Percentiles rank a stretch among this genome's conserved stretches.
These are phyloP conservation scores for Solanum lycopersicoides DNA, from an alignment of 257 asterid species.

Conservation along the genomic window DNA sequence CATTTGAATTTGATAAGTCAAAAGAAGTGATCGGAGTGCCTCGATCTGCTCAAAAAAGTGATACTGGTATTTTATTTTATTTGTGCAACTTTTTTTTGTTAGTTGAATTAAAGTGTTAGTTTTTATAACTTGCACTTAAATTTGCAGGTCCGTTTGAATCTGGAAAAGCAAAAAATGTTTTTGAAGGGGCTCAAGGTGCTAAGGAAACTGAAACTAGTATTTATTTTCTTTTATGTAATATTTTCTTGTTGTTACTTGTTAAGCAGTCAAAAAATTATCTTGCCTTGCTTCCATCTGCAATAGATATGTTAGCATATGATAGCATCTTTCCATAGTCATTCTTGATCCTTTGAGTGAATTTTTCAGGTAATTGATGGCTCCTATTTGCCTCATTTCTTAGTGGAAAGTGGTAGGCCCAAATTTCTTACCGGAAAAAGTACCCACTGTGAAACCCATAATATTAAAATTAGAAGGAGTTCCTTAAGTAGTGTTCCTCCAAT, in stretches of 20 bases:
- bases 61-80: neutral
- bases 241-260: neutral
- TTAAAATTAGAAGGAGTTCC: too few relatives aligned
- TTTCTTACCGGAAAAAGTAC: too few relatives aligned
- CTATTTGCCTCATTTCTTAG: too few relatives aligned
- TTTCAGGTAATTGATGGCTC: too few relatives aligned
- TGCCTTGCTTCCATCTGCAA: neutral
- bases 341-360: too few relatives aligned
- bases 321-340: too few relatives aligned
- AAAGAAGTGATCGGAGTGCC: neutral
- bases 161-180: neutral
- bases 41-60: neutral
- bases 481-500: too few relatives aligned
- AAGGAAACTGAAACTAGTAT: neutral
- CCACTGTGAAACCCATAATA: too few relatives aligned
- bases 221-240: neutral
- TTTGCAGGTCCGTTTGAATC: neutral
- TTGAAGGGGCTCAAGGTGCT: neutral
- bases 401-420: too few relatives aligned
- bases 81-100: neutral
- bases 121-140: neutral
- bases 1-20: neutral
- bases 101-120: neutral
- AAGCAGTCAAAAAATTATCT: neutral
- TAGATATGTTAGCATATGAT: too few relatives aligned